A percentile compares a stretch with the other conserved stretches of the same genome.
Evolutionary conservation across 2,329 filamentous ascomycete genomes (phyloP).

Genomic region (Penicillium thymicola): DNA sequence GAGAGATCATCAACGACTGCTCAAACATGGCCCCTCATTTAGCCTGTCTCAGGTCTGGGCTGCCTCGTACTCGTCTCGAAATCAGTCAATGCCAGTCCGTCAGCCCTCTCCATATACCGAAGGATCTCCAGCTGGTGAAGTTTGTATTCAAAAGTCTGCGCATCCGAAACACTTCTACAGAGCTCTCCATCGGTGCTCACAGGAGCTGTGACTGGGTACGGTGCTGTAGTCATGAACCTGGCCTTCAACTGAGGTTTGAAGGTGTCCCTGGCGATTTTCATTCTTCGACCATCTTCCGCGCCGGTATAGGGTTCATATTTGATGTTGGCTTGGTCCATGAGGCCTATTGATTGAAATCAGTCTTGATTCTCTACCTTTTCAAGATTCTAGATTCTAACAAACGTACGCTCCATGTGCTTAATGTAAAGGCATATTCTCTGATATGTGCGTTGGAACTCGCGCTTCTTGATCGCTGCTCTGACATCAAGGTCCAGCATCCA

Average conservation of each 20-base stretch:
- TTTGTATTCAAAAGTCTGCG: conserved; percentile 6
- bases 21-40: neutral
- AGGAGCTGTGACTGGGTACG: conserved; percentile 1
- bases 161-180: neutral
- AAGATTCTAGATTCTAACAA: neutral
- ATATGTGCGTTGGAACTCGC: conserved; percentile 5
- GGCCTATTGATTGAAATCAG: neutral
- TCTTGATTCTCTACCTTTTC: neutral
- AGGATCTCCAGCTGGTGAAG: conserved; percentile 8
- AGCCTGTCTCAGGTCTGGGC: neutral
- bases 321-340: conserved; percentile 1
- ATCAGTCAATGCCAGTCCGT: neutral
- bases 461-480: conserved; percentile 2
- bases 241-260: neutral
- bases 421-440: conserved; percentile 5
- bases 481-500: conserved; percentile 8
- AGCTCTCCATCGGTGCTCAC: neutral
- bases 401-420: conserved; percentile 6
- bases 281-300: neutral
- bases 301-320: neutral
- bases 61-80: neutral
- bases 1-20: neutral
- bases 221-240: neutral
- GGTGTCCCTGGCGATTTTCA: neutral
- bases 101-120: conserved; percentile 2